Conservation (phyloP, 139 green algal species). For the Parachlorella kessleri region DNA sequence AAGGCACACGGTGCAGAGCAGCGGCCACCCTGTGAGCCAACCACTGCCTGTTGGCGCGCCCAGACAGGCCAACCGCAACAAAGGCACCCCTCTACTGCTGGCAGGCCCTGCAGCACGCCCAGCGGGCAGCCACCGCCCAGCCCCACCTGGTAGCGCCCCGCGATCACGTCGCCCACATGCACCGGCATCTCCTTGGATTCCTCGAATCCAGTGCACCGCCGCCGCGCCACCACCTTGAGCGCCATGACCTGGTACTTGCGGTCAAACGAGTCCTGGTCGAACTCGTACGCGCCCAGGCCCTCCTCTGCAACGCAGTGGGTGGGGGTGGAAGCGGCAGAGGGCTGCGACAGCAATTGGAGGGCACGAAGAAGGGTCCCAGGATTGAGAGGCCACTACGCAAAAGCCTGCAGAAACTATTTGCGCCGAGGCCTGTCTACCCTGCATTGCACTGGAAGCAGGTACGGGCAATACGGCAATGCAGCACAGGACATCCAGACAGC, state of each 20-base stretch:
- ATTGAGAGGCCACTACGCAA: background rate
- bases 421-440: background rate
- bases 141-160: slow-evolving; percentile 82
- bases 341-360: background rate
- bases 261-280: slow-evolving; percentile 29
- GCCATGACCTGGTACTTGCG: slow-evolving; percentile 77
- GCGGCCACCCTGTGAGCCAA: no score
- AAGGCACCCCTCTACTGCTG: no score
- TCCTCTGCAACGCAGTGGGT: background rate
- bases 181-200: slow-evolving; percentile 90
- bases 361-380: background rate
- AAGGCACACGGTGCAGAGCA: no score
- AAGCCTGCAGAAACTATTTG: background rate
- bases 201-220: slow-evolving; percentile 89
- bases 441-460: slow-evolving; percentile 9
- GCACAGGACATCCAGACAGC: no score
- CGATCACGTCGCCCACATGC: slow-evolving; percentile 84
- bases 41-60: no score
- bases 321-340: background rate
- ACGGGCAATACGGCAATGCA: no score
- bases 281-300: slow-evolving; percentile 1
- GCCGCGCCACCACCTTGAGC: slow-evolving; percentile 70
- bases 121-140: no score
- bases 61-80: no score
- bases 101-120: no score